phyloP scores from a whole-genome alignment of 2,329 filamentous ascomycete genomes.

The Fusarium sp. region DNA sequence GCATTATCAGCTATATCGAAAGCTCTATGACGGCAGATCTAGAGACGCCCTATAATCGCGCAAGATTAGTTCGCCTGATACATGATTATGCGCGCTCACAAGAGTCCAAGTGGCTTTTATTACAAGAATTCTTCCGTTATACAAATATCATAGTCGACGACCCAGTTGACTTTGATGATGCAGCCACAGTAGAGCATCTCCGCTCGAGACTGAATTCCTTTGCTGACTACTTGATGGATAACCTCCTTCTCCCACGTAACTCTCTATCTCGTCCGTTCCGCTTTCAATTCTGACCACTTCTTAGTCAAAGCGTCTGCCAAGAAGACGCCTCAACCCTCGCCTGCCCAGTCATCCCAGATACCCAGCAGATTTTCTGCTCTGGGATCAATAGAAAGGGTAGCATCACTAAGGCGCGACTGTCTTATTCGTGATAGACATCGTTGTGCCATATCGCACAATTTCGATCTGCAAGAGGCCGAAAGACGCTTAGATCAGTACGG shows the following conservation, averaged over 20 bases:
- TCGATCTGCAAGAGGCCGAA: neutral
- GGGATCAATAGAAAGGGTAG: neutral
- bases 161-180: neutral
- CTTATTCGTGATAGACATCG: slow-evolving; percentile 4
- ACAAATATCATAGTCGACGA: neutral
- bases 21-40: neutral
- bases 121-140: neutral
- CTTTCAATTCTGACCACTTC: neutral
- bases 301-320: slow-evolving; percentile 1
- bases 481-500: neutral
- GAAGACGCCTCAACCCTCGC: slow-evolving; percentile 7
- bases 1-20: slow-evolving; percentile 1
- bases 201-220: slow-evolving; percentile 1
- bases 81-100: neutral
- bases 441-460: slow-evolving; percentile 2
- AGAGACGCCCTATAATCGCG: neutral
- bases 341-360: neutral
- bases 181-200: neutral
- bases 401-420: neutral
- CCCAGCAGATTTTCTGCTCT: neutral
- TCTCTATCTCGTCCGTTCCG: neutral
- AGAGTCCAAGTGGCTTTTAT: neutral
- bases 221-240: slow-evolving; percentile 2
- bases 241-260: slow-evolving; percentile 5
- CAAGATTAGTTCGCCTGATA: neutral